Percentiles rank a stretch among this genome's conserved stretches.
Evolutionary conservation across 192 early-diverging fungal species (phyloP).

Genomic region (Thoreauomyces humboldtii): DNA sequence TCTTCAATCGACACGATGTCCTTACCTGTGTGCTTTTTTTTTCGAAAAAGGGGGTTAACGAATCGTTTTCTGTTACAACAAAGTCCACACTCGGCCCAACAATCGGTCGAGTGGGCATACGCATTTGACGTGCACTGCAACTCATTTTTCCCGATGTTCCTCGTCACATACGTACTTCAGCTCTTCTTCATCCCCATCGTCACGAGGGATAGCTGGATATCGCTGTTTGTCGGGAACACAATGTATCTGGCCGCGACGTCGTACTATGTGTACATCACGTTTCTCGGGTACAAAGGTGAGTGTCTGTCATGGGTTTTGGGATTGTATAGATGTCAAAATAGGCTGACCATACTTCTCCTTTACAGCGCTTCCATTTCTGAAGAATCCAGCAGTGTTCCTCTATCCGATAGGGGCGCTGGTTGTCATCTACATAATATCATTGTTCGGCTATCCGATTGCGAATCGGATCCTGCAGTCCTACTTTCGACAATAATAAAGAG

Average conservation of each 20-base stretch:
- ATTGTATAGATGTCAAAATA: too few species aligned
- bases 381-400: slow-evolving; percentile 83
- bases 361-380: slow-evolving; percentile 87
- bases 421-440: slow-evolving; percentile 45
- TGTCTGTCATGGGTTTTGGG: too few species aligned
- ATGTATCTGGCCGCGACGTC: slow-evolving; percentile 77
- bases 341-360: neutral
- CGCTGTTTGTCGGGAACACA: slow-evolving; percentile 81
- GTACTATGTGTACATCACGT: slow-evolving; percentile 88
- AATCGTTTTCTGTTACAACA: slow-evolving; percentile 81
- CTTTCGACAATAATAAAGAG: slow-evolving; percentile 69
- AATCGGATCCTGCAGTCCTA: slow-evolving; percentile 71
- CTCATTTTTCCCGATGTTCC: slow-evolving; percentile 86
- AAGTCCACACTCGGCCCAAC: slow-evolving; percentile 74
- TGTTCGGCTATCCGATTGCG: slow-evolving; percentile 67
- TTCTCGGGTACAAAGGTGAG: slow-evolving; percentile 88
- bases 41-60: slow-evolving; percentile 55
- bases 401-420: slow-evolving; percentile 71
- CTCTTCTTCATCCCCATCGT: slow-evolving; percentile 89
- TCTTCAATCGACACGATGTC: neutral
- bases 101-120: slow-evolving; percentile 93
- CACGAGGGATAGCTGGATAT: slow-evolving; percentile 74
- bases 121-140: slow-evolving; percentile 98
- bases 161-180: slow-evolving; percentile 85
- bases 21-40: neutral